Conservation (phyloP, 1,284 basidiomycete species). For the Irpex rosettiformis region DNA sequence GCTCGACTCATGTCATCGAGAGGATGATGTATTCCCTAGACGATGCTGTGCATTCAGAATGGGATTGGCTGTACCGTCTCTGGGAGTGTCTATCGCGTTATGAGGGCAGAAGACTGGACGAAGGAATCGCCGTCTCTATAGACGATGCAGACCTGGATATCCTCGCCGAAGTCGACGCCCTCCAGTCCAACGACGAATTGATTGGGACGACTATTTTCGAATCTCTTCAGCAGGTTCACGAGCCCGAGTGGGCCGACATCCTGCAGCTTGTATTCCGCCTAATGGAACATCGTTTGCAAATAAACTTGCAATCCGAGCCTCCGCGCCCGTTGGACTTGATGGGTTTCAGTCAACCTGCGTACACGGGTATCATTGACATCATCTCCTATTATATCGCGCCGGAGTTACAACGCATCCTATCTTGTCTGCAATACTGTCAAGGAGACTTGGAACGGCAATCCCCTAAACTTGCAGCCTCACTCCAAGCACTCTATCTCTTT, state of each 20-base stretch:
- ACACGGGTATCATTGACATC: neutral
- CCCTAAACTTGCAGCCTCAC: no score
- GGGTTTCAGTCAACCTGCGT: neutral
- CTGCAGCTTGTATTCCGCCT: neutral
- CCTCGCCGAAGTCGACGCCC: neutral
- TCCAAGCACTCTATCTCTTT: no score
- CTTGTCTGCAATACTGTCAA: neutral
- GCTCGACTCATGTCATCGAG: neutral
- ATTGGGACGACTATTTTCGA: neutral
- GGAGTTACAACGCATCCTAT: neutral
- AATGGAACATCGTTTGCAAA: neutral
- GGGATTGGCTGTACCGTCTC: no score
- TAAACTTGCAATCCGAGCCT: neutral
- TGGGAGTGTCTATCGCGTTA: no score
- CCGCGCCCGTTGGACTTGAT: neutral
- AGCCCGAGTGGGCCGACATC: neutral
- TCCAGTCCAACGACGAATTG: neutral
- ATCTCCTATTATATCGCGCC: neutral
- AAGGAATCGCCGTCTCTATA: neutral
- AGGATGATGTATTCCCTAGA: no score
- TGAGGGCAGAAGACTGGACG: no score
- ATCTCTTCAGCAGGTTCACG: neutral
- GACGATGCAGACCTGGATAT: neutral
- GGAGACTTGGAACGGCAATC: no score
- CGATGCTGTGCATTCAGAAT: no score